phyloP scores from a whole-genome alignment of 2,329 filamentous ascomycete species.

The Trichoderma asperellum region DNA sequence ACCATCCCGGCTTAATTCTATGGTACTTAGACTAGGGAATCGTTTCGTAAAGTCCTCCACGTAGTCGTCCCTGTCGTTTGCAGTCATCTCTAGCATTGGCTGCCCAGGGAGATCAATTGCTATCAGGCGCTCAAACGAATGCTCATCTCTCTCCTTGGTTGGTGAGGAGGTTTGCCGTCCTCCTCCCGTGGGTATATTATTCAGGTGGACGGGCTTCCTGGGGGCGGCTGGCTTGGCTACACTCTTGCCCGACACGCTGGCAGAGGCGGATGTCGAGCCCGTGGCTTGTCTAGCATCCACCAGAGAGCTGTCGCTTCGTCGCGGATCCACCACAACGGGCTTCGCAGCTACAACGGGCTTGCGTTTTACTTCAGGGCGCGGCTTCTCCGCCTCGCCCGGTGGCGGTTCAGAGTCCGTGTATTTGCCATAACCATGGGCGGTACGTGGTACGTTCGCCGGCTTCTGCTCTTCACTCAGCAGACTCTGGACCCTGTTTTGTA shows the following conservation, averaged over 20 bases:
- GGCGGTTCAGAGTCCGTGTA: slow-evolving; percentile 66
- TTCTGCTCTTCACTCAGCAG: slow-evolving; percentile 78
- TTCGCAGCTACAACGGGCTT: slow-evolving; percentile 53
- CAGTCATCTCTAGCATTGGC: slow-evolving; percentile 58
- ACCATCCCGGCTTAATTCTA: slow-evolving; percentile 79
- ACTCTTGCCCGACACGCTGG: slow-evolving; percentile 35
- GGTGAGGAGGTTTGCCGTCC: slow-evolving; percentile 49
- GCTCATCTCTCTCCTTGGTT: slow-evolving; percentile 44
- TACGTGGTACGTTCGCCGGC: slow-evolving; percentile 61
- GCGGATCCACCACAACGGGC: slow-evolving; percentile 35
- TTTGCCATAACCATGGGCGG: slow-evolving; percentile 86
- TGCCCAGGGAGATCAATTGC: slow-evolving; percentile 53
- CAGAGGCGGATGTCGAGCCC: slow-evolving; percentile 34
- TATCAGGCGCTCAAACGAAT: slow-evolving; percentile 46
- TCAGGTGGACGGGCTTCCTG: slow-evolving; percentile 65
- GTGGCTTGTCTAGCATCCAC: slow-evolving; percentile 25
- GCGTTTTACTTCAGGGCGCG: slow-evolving; percentile 51
- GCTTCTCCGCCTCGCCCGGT: slow-evolving; percentile 45
- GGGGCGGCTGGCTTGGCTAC: slow-evolving; percentile 57
- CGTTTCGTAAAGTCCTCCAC: slow-evolving; percentile 75
- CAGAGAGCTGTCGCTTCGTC: slow-evolving; percentile 32
- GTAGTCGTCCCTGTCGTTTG: slow-evolving; percentile 67
- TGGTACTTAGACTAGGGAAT: slow-evolving; percentile 80
- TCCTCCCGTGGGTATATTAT: slow-evolving; percentile 55
- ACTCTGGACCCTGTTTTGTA: slow-evolving; percentile 88